A percentile compares a stretch with the other conserved stretches of the same genome.
phyloP scores from a whole-genome alignment of 148 eudicot genomes.

The Arbutus unedo region DNA sequence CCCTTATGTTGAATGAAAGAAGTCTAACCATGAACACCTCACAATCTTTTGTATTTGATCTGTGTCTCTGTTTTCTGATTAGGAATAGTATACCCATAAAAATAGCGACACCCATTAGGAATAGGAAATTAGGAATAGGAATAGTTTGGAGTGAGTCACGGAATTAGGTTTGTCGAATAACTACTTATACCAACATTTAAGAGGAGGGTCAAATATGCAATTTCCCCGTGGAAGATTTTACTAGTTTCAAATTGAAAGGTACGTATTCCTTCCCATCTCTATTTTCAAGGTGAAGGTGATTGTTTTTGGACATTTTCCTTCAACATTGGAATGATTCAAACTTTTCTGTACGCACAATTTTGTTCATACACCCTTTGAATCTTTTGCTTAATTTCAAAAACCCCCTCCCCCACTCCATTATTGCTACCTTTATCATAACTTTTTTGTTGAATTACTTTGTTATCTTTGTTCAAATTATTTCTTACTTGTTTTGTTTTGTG shows the following conservation, averaged over 20 bases:
- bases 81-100: background rate
- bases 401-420: too few species aligned
- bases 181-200: background rate
- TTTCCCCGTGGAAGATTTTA: background rate
- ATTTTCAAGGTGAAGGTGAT: background rate
- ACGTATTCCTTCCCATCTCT: background rate
- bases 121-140: background rate
- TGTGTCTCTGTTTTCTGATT: background rate
- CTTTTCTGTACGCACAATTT: background rate
- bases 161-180: background rate
- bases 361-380: too few species aligned
- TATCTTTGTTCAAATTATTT: too few species aligned
- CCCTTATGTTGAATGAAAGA: too few species aligned
- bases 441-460: too few species aligned
- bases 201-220: background rate
- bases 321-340: background rate
- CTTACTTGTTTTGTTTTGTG: too few species aligned
- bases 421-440: too few species aligned
- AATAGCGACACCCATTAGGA: background rate
- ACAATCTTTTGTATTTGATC: too few species aligned
- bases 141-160: background rate
- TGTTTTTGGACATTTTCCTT: background rate
- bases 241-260: background rate
- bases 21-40: too few species aligned
- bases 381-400: too few species aligned